Evolutionary conservation across 192 early-diverging fungal species (phyloP), one percentile per base, ranked within the genome.

Genomic region (Dissophora globulifera): DNA sequence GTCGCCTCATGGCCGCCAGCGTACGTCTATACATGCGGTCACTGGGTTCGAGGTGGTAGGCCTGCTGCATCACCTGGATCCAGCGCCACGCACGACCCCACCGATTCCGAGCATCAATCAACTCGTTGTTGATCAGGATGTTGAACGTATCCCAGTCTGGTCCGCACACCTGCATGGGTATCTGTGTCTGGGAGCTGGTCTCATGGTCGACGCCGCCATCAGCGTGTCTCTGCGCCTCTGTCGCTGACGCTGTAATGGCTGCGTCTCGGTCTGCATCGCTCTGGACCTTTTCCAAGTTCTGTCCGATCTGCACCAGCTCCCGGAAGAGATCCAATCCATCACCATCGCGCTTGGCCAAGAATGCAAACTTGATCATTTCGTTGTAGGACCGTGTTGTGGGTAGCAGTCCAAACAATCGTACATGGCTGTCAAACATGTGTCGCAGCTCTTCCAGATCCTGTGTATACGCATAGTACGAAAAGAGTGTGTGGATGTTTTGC

Each of bases 341-440:
- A 2, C 33, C 52, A 26, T 67, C 64, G 8, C 53, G 56, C 2
- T 49, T 19, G 10, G 72, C 57, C 26, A 76, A 27, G 63, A 76
- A 76, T n/a, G 72, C 57, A 62, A 67, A 67, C 46, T 76, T 66
- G 58, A 76, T 76, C 72, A 76, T 67, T 52, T 76, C 72, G 22
- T 76, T 76, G 52, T 76, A 76, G 2, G 72, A 50, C 33, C 58
- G 47, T 19, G 72, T 76, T 1, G 58, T 67, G 1, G 63, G 72
- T 0, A 76, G 51, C 16, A 76, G 45, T 4, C 72, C 72, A 76
- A 76, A 67, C 12, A 76, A 58, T 52, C 72, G 72, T 2, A 66
- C 50, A 33, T 76, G 72, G 29, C 72, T 67, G 32, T 76, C 63
- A 62, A 76, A 76, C 72, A 76, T 66, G 23, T 59, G 25, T 16